Evolutionary conservation across 164 flowering plant species (phyloP).

Genomic region (Malania oleifera): DNA sequence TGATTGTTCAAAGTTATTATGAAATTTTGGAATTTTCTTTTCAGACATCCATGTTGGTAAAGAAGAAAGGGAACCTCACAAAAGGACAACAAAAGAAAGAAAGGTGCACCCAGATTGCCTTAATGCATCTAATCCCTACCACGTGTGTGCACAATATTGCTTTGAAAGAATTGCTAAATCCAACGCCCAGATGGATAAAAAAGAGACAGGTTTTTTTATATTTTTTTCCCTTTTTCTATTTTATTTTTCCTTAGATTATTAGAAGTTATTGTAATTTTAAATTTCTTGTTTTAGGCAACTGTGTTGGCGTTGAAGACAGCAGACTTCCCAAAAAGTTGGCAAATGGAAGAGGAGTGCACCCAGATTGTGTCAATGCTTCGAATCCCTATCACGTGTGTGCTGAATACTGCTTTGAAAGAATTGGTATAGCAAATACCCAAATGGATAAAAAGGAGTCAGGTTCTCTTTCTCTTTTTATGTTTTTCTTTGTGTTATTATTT

Average conservation of each 20-base stretch:
- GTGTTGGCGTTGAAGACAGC: background rate
- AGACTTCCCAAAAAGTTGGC: background rate
- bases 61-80: too few species aligned
- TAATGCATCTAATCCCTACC: too few species aligned
- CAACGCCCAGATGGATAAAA: too few species aligned
- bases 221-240: too few species aligned
- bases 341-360: background rate
- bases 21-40: too few species aligned
- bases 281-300: background rate
- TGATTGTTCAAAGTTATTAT: too few species aligned
- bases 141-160: too few species aligned
- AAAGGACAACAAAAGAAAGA: background rate
- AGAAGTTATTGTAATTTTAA: too few species aligned
- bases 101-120: background rate
- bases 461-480: background rate
- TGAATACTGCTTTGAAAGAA: background rate
- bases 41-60: too few species aligned
- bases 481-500: background rate
- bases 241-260: too few species aligned
- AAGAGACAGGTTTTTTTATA: too few species aligned
- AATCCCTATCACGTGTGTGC: constrained; percentile 3
- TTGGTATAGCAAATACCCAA: background rate
- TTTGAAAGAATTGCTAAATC: too few species aligned
- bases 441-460: background rate
- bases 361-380: background rate